These are phyloP conservation scores for Fonsecaea monophora DNA, from an alignment of 2,329 filamentous ascomycete species.

Conservation along the genomic window DNA sequence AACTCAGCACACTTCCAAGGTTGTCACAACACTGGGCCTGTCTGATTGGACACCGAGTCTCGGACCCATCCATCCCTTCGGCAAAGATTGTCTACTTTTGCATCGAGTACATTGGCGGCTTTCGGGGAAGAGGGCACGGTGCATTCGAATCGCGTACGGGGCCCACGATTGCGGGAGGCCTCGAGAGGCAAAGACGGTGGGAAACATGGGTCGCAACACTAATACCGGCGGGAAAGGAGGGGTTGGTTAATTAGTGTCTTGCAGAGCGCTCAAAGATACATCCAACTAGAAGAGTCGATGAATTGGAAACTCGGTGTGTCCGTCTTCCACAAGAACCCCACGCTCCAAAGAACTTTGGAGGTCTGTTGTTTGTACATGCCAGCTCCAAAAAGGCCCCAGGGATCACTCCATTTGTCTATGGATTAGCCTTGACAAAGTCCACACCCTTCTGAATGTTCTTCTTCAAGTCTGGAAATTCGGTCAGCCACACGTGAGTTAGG, in stretches of 20 bases:
- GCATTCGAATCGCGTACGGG: not conserved
- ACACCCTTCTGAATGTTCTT: slow-evolving; percentile 93
- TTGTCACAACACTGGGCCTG: not conserved
- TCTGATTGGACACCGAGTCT: slow-evolving; percentile 11
- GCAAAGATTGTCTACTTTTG: not conserved
- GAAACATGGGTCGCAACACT: not conserved
- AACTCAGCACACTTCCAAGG: not conserved
- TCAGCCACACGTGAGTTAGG: slow-evolving; percentile 28
- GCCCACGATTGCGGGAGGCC: not conserved
- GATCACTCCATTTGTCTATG: slow-evolving; percentile 45
- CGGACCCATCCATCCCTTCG: not conserved
- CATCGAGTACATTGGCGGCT: not conserved
- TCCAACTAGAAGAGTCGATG: slow-evolving; percentile 18
- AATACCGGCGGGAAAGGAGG: not conserved
- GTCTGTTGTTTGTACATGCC: slow-evolving; percentile 31
- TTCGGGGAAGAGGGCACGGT: not conserved
- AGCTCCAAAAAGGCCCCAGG: slow-evolving; percentile 3
- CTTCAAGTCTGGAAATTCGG: slow-evolving; percentile 48
- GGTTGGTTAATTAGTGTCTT: not conserved
- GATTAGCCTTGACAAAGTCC: slow-evolving; percentile 68
- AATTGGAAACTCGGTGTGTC: not conserved
- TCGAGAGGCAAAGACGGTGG: not conserved
- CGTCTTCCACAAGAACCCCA: not conserved
- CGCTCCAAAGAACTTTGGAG: slow-evolving; percentile 4
- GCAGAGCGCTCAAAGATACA: slow-evolving; percentile 12